These are phyloP conservation scores for Ligustrum vulgare DNA, from an alignment of 257 asterid genomes.

Conservation along the genomic window DNA sequence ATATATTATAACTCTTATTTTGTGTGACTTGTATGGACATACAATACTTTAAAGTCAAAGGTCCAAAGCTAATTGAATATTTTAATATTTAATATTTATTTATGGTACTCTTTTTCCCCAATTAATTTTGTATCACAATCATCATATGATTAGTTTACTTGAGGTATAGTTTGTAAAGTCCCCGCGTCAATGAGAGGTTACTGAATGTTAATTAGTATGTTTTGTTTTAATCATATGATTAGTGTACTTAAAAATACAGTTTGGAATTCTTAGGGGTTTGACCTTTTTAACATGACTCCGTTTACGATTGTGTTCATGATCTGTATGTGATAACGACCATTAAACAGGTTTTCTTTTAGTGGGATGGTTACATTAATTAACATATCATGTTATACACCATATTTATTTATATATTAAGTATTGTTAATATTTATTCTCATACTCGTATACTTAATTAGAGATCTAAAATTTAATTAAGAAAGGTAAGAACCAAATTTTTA, in stretches of 20 bases:
- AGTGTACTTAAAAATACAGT: too few species aligned
- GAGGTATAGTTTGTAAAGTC: not conserved
- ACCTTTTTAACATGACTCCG: not conserved
- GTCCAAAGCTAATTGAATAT: not conserved
- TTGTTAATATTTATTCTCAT: too few species aligned
- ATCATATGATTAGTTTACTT: not conserved
- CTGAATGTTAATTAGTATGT: not conserved
- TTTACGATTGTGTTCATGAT: not conserved
- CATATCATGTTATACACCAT: too few species aligned
- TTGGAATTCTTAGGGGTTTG: not conserved
- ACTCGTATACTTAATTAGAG: too few species aligned
- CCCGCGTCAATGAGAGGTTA: not conserved
- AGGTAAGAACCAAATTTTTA: too few species aligned
- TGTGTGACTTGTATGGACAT: conserved; percentile 26
- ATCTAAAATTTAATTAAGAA: too few species aligned
- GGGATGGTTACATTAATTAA: too few species aligned
- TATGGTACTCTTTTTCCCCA: not conserved
- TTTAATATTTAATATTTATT: not conserved
- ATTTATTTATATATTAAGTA: too few species aligned
- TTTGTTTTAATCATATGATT: not conserved
- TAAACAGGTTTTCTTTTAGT: not conserved
- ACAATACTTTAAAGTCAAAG: not conserved
- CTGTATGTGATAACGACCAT: not conserved
- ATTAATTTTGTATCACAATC: not conserved
- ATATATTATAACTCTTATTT: not conserved